Conservation (phyloP, 2,329 filamentous ascomycete genomes). For the Cercospora sp. region DNA sequence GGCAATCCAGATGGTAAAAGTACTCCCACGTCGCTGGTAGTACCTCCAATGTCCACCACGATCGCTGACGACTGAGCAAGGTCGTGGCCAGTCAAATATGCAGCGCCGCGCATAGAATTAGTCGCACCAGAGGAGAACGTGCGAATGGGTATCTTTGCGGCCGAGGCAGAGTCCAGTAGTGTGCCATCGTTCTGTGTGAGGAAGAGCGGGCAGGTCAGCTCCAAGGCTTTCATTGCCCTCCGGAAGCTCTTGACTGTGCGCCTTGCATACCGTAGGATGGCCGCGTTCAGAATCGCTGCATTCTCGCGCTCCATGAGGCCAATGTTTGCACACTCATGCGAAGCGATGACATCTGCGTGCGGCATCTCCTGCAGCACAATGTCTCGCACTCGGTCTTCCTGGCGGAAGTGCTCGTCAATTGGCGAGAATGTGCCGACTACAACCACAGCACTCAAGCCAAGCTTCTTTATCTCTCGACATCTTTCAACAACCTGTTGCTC, state of each 20-base stretch:
- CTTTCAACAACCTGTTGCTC: constrained; percentile 49
- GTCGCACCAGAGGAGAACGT: constrained; percentile 56
- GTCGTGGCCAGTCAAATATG: constrained; percentile 53
- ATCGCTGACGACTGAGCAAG: constrained; percentile 43
- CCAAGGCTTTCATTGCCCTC: constrained; percentile 47
- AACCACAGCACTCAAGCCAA: constrained; percentile 51
- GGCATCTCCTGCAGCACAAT: constrained; percentile 52
- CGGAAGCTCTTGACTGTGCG: constrained; percentile 50
- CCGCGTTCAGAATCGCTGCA: constrained; percentile 53
- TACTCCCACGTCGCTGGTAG: constrained; percentile 63
- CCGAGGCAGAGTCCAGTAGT: constrained; percentile 49
- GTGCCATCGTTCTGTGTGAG: constrained; percentile 57
- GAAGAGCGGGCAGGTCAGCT: constrained; percentile 51
- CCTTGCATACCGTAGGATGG: constrained; percentile 50
- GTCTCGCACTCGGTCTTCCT: constrained; percentile 53
- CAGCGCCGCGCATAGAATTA: constrained; percentile 57
- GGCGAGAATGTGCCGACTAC: constrained; percentile 60
- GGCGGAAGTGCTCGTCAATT: constrained; percentile 54
- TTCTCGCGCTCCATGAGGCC: constrained; percentile 55
- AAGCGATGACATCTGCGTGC: constrained; percentile 53
- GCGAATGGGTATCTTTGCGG: constrained; percentile 51
- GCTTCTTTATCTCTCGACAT: constrained; percentile 47
- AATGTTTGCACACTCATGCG: constrained; percentile 53
- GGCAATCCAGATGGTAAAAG: constrained; percentile 62
- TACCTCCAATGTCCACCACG: constrained; percentile 67